Evolutionary conservation across 768 basidiomycete genomes (phyloP).

Genomic region (Termitomyces sp.): DNA sequence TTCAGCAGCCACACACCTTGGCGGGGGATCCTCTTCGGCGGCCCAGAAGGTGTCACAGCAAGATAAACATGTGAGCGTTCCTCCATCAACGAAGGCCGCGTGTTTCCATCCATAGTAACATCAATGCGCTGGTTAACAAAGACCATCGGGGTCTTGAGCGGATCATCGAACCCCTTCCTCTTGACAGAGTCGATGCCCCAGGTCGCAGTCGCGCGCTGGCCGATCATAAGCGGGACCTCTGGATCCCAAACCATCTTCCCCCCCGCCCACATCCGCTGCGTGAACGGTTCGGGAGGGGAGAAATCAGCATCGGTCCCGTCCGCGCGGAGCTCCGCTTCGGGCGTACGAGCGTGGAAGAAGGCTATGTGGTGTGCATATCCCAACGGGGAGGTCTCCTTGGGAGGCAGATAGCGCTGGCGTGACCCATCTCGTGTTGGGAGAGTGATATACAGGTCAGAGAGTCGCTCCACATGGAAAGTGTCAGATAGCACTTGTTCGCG

Average conservation of each 20-base stretch:
- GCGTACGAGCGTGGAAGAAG: constrained; percentile 65
- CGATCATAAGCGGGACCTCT: constrained; percentile 42
- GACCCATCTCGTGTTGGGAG: constrained; percentile 69
- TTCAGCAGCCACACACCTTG: constrained; percentile 29
- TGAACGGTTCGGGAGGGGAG: constrained; percentile 68
- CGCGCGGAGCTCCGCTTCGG: constrained; percentile 48
- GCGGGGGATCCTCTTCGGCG: constrained; percentile 24
- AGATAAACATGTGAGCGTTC: constrained; percentile 69
- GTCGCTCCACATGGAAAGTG: constrained; percentile 46
- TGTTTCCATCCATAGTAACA: constrained; percentile 36
- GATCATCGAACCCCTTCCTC: constrained; percentile 58
- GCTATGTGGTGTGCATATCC: constrained; percentile 64
- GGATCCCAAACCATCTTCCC: constrained; percentile 62
- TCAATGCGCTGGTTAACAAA: constrained; percentile 66
- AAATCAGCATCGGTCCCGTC: constrained; percentile 73
- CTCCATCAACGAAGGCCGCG: constrained; percentile 47
- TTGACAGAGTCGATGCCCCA: constrained; percentile 44
- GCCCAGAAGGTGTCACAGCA: constrained; percentile 18
- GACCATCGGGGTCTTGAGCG: constrained; percentile 56
- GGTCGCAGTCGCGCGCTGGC: constrained; percentile 41
- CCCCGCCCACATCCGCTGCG: constrained; percentile 78
- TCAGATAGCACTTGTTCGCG: constrained; percentile 42
- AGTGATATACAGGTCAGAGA: constrained; percentile 61
- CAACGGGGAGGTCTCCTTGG: constrained; percentile 35
- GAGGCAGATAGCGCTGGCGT: constrained; percentile 33